phyloP scores from a whole-genome alignment of 768 basidiomycete genomes.

The Ephemerocybe angulata region DNA sequence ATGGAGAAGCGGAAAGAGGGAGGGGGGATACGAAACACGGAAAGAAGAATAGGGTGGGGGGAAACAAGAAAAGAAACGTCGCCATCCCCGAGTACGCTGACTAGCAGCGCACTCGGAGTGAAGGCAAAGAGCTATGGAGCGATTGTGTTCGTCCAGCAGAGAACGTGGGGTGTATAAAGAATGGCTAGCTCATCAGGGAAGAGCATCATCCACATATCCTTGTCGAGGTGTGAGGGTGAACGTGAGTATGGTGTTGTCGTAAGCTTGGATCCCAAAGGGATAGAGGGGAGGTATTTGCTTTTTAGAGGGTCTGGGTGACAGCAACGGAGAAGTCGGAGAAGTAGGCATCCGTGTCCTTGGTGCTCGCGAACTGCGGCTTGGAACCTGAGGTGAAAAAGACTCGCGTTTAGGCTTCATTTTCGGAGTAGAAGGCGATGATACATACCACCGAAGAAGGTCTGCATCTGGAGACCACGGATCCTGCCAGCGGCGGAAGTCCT shows the following conservation, averaged over 20 bases:
- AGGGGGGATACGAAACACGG: not conserved
- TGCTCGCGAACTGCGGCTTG: constrained; percentile 38
- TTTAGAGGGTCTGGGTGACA: constrained; percentile 45
- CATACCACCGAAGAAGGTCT: constrained; percentile 77
- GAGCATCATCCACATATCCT: too few species aligned
- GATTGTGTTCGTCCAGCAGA: too few species aligned
- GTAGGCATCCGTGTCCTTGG: constrained; percentile 57
- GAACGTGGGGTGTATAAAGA: too few species aligned
- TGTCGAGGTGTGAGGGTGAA: not conserved
- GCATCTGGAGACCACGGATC: constrained; percentile 66
- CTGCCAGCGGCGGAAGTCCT: constrained; percentile 44
- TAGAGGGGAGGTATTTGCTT: not conserved
- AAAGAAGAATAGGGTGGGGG: not conserved
- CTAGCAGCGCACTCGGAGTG: too few species aligned
- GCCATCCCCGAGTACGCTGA: too few species aligned
- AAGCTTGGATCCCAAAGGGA: not conserved
- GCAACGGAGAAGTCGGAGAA: constrained; percentile 72
- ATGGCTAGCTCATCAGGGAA: too few species aligned
- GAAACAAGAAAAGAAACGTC: too few species aligned
- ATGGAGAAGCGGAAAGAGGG: not conserved
- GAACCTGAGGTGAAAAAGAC: constrained; percentile 17
- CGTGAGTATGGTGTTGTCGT: not conserved
- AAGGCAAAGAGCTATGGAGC: too few species aligned
- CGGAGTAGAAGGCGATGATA: constrained; percentile 7
- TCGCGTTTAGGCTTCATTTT: constrained; percentile 1